A percentile compares a stretch with the other conserved stretches of the same genome.
These are phyloP conservation scores for Talaromyces amestolkiae DNA, from an alignment of 2,329 filamentous ascomycete genomes.

Conservation along the genomic window DNA sequence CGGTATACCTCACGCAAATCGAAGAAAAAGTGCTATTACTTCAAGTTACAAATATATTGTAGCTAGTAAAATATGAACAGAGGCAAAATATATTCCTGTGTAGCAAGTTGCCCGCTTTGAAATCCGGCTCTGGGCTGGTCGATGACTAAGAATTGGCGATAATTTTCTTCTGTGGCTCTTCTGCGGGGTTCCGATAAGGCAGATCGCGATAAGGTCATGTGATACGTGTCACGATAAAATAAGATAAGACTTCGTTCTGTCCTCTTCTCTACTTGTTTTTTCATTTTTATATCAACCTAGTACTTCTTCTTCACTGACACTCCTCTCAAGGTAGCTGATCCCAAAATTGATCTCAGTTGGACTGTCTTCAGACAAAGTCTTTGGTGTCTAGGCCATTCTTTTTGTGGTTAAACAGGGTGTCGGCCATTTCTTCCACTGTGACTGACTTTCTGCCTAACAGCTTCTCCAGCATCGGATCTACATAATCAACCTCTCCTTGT, in stretches of 20 bases:
- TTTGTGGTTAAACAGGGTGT: too few relatives aligned
- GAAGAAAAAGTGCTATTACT: neutral
- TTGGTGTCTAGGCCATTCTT: too few relatives aligned
- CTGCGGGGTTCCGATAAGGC: conserved; percentile 22
- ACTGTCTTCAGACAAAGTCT: too few relatives aligned
- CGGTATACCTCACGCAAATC: neutral
- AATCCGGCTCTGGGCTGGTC: conserved; percentile 21
- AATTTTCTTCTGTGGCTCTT: conserved; percentile 28
- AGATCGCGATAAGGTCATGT: conserved; percentile 9
- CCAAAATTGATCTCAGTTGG: too few relatives aligned
- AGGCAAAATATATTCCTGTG: neutral
- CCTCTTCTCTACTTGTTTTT: too few relatives aligned
- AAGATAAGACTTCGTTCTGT: too few relatives aligned
- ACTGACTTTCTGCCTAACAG: too few relatives aligned
- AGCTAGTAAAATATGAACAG: neutral
- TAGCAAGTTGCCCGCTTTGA: conserved; percentile 28
- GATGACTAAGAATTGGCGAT: conserved; percentile 14
- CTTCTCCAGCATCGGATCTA: too few relatives aligned
- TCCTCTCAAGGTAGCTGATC: neutral
- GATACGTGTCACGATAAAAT: neutral
- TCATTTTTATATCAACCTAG: too few relatives aligned
- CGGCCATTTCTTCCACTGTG: too few relatives aligned
- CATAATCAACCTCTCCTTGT: too few relatives aligned
- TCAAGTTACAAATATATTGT: too few relatives aligned
- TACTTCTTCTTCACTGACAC: neutral